These are phyloP conservation scores for Populus hybrid DNA, from an alignment of 441 rosid genomes.

Conservation along the genomic window DNA sequence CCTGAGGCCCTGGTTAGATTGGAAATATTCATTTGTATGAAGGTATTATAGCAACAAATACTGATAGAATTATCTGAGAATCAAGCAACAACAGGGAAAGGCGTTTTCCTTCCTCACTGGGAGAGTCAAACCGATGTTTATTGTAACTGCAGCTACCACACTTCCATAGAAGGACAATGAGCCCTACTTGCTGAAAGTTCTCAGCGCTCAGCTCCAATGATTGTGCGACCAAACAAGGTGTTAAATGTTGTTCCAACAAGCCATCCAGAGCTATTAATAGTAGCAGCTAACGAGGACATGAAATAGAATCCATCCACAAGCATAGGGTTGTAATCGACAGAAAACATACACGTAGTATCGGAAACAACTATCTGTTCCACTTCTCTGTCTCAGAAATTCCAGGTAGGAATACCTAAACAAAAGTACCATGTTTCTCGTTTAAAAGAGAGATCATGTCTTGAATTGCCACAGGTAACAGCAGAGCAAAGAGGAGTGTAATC, in stretches of 20 bases:
- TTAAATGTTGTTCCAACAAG: background rate
- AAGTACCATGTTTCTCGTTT: background rate
- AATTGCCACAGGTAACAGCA: background rate
- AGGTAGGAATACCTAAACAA: no score
- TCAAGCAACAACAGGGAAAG: background rate
- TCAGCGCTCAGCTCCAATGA: background rate
- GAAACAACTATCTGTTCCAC: no score
- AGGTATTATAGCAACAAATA: background rate
- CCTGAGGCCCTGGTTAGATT: background rate
- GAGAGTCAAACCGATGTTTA: background rate
- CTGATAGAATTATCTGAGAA: background rate
- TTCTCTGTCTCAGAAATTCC: background rate
- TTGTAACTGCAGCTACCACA: background rate
- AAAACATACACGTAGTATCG: no score
- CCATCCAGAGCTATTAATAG: background rate
- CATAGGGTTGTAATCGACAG: no score
- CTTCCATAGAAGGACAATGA: background rate
- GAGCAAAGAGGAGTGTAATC: background rate
- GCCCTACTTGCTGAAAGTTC: background rate
- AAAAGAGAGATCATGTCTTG: background rate
- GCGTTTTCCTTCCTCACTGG: background rate
- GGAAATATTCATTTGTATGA: background rate
- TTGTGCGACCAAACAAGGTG: no score
- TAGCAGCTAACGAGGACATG: no score
- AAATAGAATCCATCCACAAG: no score